Evolutionary conservation across 2,329 filamentous ascomycete species (phyloP).

Genomic region (Colletotrichum shisoi): DNA sequence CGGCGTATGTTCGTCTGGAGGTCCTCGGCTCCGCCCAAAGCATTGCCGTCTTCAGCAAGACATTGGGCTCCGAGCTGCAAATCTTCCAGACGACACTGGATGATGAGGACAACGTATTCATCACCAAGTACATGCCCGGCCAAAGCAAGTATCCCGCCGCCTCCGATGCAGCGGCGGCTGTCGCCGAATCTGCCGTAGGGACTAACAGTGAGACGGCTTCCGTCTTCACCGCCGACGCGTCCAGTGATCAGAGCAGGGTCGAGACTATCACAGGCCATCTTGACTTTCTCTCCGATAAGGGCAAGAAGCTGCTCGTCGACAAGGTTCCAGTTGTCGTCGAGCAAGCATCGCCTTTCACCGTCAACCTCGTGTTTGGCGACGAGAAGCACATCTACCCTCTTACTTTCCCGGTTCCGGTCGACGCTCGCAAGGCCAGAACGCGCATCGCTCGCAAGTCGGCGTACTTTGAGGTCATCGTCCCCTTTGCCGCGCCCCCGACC

Average conservation of each 20-base stretch:
- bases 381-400: slow-evolving; percentile 47
- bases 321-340: slow-evolving; percentile 50
- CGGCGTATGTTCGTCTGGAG: slow-evolving; percentile 47
- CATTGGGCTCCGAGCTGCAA: slow-evolving; percentile 44
- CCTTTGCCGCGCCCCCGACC: slow-evolving; percentile 44
- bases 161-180: slow-evolving; percentile 41
- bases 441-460: slow-evolving; percentile 55
- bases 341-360: slow-evolving; percentile 52
- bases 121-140: slow-evolving; percentile 51
- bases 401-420: slow-evolving; percentile 53
- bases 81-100: slow-evolving; percentile 48
- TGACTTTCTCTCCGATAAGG: slow-evolving; percentile 49
- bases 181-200: slow-evolving; percentile 40
- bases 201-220: slow-evolving; percentile 41
- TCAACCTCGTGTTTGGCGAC: slow-evolving; percentile 53
- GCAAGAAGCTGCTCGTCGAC: slow-evolving; percentile 50
- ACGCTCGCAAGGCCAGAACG: slow-evolving; percentile 48
- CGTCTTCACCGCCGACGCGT: slow-evolving; percentile 43
- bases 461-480: slow-evolving; percentile 56
- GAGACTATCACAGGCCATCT: slow-evolving; percentile 52
- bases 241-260: slow-evolving; percentile 45
- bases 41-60: slow-evolving; percentile 41
- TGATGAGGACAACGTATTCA: slow-evolving; percentile 46
- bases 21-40: slow-evolving; percentile 44
- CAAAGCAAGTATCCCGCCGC: slow-evolving; percentile 45